Conservation (phyloP, 1,284 basidiomycete species). For the Sutorius eximius region DNA sequence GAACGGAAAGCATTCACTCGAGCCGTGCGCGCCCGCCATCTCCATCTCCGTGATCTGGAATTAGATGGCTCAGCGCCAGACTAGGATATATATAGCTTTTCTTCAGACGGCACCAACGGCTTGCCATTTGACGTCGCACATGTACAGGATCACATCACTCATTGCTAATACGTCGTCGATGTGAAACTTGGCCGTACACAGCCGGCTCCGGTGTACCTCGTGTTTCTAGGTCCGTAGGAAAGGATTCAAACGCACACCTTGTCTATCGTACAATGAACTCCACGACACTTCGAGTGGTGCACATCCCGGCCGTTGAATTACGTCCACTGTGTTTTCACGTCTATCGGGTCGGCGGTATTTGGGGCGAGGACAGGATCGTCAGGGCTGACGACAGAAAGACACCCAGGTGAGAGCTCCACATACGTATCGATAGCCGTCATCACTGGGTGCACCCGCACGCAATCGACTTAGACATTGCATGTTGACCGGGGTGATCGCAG, state of each 20-base stretch:
- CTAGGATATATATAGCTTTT: neutral
- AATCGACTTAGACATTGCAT: neutral
- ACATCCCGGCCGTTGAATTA: neutral
- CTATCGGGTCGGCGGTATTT: conserved; percentile 31
- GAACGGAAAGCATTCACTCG: neutral
- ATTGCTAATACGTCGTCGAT: conserved; percentile 3
- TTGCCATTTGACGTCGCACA: neutral
- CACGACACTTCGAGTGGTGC: conserved; percentile 1
- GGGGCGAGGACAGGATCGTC: conserved; percentile 32
- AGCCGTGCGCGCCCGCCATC: neutral
- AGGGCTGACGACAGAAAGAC: conserved; percentile 29
- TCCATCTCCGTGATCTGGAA: neutral
- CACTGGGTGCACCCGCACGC: neutral
- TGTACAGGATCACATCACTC: neutral
- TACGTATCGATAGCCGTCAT: neutral
- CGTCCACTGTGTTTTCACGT: conserved; percentile 26
- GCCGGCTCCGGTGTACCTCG: neutral
- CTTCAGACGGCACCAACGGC: neutral
- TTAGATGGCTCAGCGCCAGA: neutral
- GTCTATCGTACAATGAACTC: neutral
- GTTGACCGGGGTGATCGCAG: conserved; percentile 12
- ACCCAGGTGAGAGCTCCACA: conserved; percentile 18
- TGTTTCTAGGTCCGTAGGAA: neutral
- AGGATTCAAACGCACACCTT: neutral
- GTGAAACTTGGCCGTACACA: neutral